Conservation (phyloP, 139 green algal species). For the Trebouxia sp. region DNA sequence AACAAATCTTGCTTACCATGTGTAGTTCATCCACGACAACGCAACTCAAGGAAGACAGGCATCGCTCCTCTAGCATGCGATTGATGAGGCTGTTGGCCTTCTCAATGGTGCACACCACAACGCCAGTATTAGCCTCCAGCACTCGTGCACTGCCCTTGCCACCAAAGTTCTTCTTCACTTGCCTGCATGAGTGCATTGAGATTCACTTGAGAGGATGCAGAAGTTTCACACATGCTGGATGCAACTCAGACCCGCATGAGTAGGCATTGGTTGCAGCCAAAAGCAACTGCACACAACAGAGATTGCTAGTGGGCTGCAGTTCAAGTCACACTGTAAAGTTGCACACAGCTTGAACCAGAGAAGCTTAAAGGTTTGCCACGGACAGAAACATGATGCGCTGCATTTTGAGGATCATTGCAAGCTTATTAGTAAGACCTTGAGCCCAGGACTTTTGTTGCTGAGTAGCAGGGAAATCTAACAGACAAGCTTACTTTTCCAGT, state of each 20-base stretch:
- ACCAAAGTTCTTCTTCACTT: conserved; percentile 33
- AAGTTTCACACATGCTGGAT: not conserved
- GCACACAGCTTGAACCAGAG: not conserved
- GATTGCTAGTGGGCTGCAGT: not conserved
- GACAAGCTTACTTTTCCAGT: conserved; percentile 15
- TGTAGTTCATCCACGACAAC: conserved; percentile 83
- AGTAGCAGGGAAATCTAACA: too few relatives aligned
- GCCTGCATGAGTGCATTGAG: not conserved
- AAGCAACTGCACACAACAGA: not conserved
- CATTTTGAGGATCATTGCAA: not conserved
- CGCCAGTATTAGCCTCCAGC: conserved; percentile 37
- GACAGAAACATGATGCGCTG: not conserved
- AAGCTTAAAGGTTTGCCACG: not conserved
- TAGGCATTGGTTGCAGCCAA: conserved; percentile 52
- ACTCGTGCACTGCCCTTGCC: not conserved
- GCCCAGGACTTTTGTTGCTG: too few relatives aligned
- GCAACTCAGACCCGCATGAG: not conserved
- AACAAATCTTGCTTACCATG: conserved; percentile 63
- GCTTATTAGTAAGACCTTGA: too few relatives aligned
- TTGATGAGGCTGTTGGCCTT: conserved; percentile 80
- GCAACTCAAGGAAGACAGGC: conserved; percentile 29
- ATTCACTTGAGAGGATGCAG: not conserved
- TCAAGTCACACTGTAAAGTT: not conserved
- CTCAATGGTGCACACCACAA: conserved; percentile 87
- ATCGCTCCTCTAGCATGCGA: conserved; percentile 44